Evolutionary conservation across 2,329 filamentous ascomycete species (phyloP).

Genomic region (Fusarium algeriense): DNA sequence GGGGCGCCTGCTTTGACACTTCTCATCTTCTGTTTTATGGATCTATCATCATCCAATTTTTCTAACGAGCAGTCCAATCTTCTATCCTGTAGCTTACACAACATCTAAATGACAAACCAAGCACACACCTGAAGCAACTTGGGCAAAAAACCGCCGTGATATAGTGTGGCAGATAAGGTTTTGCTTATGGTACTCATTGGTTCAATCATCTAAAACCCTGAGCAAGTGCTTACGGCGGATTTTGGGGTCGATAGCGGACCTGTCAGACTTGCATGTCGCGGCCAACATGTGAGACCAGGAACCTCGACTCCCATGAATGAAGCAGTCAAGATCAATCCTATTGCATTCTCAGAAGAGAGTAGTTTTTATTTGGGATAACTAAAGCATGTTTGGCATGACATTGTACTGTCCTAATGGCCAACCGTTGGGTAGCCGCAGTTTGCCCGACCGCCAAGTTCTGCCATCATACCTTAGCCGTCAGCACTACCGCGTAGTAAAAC

Average conservation of each 20-base stretch:
- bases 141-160: accelerated
- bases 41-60: too few species aligned
- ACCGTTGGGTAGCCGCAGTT: too few species aligned
- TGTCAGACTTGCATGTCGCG: neutral
- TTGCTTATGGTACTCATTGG: neutral
- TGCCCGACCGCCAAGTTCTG: neutral
- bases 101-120: too few species aligned
- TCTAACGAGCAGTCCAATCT: accelerated
- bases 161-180: neutral
- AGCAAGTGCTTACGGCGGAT: neutral
- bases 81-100: accelerated
- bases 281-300: neutral
- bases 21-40: too few species aligned
- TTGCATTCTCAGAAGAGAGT: too few species aligned
- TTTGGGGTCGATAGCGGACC: neutral
- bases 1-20: too few species aligned
- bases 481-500: neutral
- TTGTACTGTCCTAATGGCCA: too few species aligned
- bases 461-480: neutral
- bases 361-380: too few species aligned
- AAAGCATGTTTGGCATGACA: too few species aligned
- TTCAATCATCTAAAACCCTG: neutral
- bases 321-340: too few species aligned
- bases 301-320: neutral
- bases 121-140: accelerated